Percentiles rank a stretch among this genome's conserved stretches.
Conservation (phyloP, 306 rosid species). For the Inga leiocalycina region DNA sequence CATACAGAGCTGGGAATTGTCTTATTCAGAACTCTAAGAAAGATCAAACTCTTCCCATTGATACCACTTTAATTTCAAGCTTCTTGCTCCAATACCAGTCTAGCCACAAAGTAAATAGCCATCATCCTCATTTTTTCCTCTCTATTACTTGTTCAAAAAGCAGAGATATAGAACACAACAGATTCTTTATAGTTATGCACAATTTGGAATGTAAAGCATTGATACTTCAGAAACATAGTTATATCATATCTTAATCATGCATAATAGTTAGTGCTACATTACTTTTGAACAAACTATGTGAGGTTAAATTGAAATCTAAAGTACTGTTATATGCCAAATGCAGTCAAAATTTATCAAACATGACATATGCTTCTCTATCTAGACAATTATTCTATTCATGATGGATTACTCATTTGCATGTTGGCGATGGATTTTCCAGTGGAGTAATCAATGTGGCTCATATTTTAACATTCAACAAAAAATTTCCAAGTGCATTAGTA, state of each 20-base stretch:
- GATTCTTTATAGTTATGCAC: background rate
- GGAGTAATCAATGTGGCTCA: background rate
- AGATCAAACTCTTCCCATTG: too few species aligned
- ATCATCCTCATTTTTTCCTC: background rate
- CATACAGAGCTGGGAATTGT: too few species aligned
- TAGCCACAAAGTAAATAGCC: constrained; percentile 34
- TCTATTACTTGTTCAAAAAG: background rate
- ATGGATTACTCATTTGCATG: background rate
- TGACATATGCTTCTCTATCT: background rate
- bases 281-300: background rate
- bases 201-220: background rate
- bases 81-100: too few species aligned
- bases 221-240: too few species aligned
- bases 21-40: too few species aligned
- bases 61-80: too few species aligned
- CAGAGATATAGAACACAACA: background rate
- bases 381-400: background rate
- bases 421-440: background rate
- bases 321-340: background rate
- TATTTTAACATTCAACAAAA: too few species aligned
- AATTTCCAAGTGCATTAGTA: too few species aligned
- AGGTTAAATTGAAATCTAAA: background rate
- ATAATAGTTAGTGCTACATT: too few species aligned
- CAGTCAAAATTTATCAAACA: background rate
- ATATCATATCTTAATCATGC: too few species aligned